A percentile compares a stretch with the other conserved stretches of the same genome.
Evolutionary conservation across 805 yeast genomes (phyloP).

Genomic region (Candida tallmaniae): DNA sequence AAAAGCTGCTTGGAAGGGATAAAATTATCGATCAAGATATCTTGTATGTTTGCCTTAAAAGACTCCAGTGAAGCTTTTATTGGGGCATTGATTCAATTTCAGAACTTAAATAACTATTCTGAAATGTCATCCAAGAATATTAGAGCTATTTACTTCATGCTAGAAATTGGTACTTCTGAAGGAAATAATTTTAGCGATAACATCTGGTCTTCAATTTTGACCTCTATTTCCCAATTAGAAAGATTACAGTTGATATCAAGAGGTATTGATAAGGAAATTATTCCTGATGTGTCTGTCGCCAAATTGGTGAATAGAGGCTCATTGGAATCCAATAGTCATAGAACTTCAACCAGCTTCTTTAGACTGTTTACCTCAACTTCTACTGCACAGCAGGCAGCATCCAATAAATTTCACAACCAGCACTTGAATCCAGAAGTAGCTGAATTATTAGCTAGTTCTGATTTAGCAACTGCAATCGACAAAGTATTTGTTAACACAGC

Average conservation of each 20-base stretch:
- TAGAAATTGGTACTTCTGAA: slow-evolving; percentile 73
- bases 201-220: slow-evolving; percentile 83
- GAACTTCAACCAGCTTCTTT: slow-evolving; percentile 43
- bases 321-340: slow-evolving; percentile 47
- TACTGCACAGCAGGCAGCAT: slow-evolving; percentile 63
- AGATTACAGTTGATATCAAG: slow-evolving; percentile 82
- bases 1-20: slow-evolving; percentile 79
- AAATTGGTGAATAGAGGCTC: slow-evolving; percentile 55
- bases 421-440: slow-evolving; percentile 57
- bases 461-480: slow-evolving; percentile 76
- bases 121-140: slow-evolving; percentile 78
- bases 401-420: slow-evolving; percentile 68
- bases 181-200: slow-evolving; percentile 57
- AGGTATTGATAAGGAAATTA: slow-evolving; percentile 76
- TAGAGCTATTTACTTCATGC: slow-evolving; percentile 67
- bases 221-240: slow-evolving; percentile 86
- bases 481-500: slow-evolving; percentile 82
- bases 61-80: slow-evolving; percentile 87
- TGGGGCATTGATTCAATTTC: slow-evolving; percentile 83
- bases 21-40: slow-evolving; percentile 72
- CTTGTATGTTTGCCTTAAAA: slow-evolving; percentile 78
- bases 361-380: slow-evolving; percentile 46
- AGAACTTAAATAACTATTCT: slow-evolving; percentile 71
- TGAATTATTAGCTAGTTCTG: slow-evolving; percentile 55
- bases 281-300: slow-evolving; percentile 83